Evolutionary conservation across 768 basidiomycete species (phyloP), one percentile per base, ranked within the genome.

Genomic region (Phanerodontia chrysosporium): DNA sequence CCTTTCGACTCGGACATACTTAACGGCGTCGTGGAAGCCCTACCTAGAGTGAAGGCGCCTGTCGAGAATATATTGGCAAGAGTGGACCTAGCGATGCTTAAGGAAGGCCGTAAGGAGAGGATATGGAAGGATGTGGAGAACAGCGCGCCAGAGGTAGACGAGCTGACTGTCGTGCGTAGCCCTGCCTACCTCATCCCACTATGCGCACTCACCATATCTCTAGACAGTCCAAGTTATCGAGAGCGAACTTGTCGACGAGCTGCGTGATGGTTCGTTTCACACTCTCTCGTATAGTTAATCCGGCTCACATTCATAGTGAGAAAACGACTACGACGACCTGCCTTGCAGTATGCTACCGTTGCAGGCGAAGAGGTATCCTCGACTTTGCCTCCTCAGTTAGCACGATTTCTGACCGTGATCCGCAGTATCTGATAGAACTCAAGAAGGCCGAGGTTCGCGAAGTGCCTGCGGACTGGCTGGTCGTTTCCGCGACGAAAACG

Each of bases 381-480:
- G 7, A 8, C 18, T 14, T 10, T 22, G 29, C 29, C 16, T 49
- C 24, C n/a, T 10, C 9, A 29, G 30, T 29, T 30, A n/a, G n/a
- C n/a, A n/a, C n/a, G n/a, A n/a, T 16, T n/a, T 32, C n/a, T 32
- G 5, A 42, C 16, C 39, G 14, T 28, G n/a, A 35, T 5, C 21
- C 10, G 7, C 64, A 97, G 87, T 95, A 83, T 69, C 75, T 97
- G 10, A 76, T 96, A 10, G 92, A 96, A 70, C 73, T 96, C 24
- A 86, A 83, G 60, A 85, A 83, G 55, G 81, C 69, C 69, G 85
- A 71, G 62, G 80, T 73, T 35, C 71, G 69, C 45, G 71, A 74
- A 7, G 69, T 78, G 0, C 84, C 83, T 1, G 70, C 72, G 9
- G 72, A 72, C 39, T 95, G 92, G 90, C 72, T 78, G 12, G 68